Percentiles rank a stretch among this genome's conserved stretches.
Evolutionary conservation across 495 filamentous ascomycete species (phyloP).

Genomic region (Bacidia rubella): DNA sequence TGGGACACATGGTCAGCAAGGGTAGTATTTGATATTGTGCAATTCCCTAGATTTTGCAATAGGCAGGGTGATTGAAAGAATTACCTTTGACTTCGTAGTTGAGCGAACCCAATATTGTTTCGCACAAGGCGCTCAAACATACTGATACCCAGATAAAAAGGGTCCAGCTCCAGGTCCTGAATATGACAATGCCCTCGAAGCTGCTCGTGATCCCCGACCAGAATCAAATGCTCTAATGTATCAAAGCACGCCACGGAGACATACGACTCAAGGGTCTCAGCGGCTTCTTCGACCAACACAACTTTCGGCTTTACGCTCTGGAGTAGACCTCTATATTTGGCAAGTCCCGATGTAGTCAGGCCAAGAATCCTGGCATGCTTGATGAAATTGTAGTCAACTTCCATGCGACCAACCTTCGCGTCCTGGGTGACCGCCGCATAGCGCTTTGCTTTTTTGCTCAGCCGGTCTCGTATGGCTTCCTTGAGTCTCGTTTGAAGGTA

Average conservation of each 20-base stretch:
- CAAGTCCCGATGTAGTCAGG: constrained; percentile 73
- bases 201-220: constrained; percentile 68
- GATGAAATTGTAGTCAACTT: constrained; percentile 38
- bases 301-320: constrained; percentile 53
- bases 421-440: constrained; percentile 32
- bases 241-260: constrained; percentile 51
- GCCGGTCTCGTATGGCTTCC: constrained; percentile 24
- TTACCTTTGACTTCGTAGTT: constrained; percentile 42
- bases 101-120: constrained; percentile 50
- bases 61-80: too few species aligned
- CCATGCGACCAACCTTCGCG: constrained; percentile 40
- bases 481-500: constrained; percentile 36
- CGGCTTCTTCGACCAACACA: constrained; percentile 64
- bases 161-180: constrained; percentile 36
- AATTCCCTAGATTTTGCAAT: too few species aligned
- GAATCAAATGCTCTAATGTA: constrained; percentile 55
- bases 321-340: constrained; percentile 69
- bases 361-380: constrained; percentile 47
- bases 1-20: not conserved
- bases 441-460: constrained; percentile 28
- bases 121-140: constrained; percentile 67
- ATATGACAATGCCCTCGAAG: constrained; percentile 49
- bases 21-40: too few species aligned
- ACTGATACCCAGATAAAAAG: constrained; percentile 55
- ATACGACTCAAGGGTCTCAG: constrained; percentile 55